Evolutionary conservation across 768 basidiomycete species (phyloP).

Genomic region (Exidia glandulosa): DNA sequence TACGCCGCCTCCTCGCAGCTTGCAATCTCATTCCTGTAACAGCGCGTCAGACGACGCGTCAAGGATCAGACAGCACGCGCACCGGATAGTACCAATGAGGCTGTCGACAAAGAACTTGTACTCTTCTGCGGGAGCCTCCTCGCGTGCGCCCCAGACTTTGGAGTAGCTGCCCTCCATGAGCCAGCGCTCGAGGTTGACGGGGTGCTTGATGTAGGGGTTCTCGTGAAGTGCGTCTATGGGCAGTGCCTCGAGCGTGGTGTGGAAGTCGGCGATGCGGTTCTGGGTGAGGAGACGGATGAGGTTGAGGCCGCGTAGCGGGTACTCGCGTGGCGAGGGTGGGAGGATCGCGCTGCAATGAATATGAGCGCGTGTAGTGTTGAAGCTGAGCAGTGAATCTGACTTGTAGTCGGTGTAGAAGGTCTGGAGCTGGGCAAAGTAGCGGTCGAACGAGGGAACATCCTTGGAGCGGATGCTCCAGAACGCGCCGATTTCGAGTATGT

Average conservation of each 20-base stretch:
- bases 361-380: conserved; percentile 3
- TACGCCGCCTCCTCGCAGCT: conserved; percentile 94
- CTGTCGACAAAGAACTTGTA: conserved; percentile 92
- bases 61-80: conserved; percentile 14
- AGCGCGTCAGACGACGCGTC: not conserved
- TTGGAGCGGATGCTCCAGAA: conserved; percentile 84
- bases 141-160: conserved; percentile 93
- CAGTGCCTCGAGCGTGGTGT: conserved; percentile 89
- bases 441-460: conserved; percentile 87
- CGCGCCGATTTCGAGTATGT: conserved; percentile 91
- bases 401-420: conserved; percentile 83
- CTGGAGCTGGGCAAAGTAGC: conserved; percentile 87
- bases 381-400: conserved; percentile 23
- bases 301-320: conserved; percentile 81
- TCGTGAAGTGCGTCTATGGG: conserved; percentile 32
- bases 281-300: conserved; percentile 91
- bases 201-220: conserved; percentile 70
- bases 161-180: conserved; percentile 98
- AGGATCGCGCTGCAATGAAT: conserved; percentile 43
- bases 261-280: conserved; percentile 95
- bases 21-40: conserved; percentile 83
- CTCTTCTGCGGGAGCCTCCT: conserved; percentile 85
- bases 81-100: conserved; percentile 91
- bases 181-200: conserved; percentile 89
- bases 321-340: conserved; percentile 77